Conservation (phyloP, 2,329 filamentous ascomycete species). For the Verticillium alfalfae region DNA sequence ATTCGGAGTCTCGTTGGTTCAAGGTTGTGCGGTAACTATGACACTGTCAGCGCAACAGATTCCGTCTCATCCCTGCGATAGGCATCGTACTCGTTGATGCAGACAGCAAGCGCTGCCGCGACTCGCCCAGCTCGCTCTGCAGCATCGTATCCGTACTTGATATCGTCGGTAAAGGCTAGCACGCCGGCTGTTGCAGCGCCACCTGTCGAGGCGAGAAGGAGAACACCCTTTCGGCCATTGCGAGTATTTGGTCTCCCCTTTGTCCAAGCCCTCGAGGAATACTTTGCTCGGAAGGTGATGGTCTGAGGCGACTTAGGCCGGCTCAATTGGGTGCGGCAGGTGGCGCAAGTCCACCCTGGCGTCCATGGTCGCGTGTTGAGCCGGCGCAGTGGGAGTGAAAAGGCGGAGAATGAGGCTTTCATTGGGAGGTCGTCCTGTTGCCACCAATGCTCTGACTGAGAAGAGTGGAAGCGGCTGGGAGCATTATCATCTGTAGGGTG, state of each 20-base stretch:
- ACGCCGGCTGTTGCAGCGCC: conserved; percentile 42
- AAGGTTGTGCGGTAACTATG: conserved; percentile 80
- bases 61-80: too few species aligned
- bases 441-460: conserved; percentile 4
- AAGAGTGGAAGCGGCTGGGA: neutral
- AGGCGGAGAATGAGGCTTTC: conserved; percentile 32
- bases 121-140: conserved; percentile 76
- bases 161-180: conserved; percentile 59
- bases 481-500: neutral
- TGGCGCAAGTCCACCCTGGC: conserved; percentile 36
- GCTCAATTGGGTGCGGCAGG: conserved; percentile 34
- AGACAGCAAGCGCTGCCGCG: conserved; percentile 65
- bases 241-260: neutral
- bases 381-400: conserved; percentile 28
- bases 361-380: conserved; percentile 24
- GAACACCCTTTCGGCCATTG: conserved; percentile 13
- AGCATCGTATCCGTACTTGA: conserved; percentile 70
- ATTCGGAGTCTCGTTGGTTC: conserved; percentile 58
- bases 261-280: conserved; percentile 15
- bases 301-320: conserved; percentile 20
- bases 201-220: conserved; percentile 46
- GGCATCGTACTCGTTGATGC: conserved; percentile 75
- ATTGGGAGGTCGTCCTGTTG: conserved; percentile 23
- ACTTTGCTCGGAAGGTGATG: conserved; percentile 18
- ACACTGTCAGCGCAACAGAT: conserved; percentile 13